A percentile compares a stretch with the other conserved stretches of the same genome.
phyloP scores from a whole-genome alignment of 495 filamentous ascomycete genomes.

The Chaetomidium leptoderma region DNA sequence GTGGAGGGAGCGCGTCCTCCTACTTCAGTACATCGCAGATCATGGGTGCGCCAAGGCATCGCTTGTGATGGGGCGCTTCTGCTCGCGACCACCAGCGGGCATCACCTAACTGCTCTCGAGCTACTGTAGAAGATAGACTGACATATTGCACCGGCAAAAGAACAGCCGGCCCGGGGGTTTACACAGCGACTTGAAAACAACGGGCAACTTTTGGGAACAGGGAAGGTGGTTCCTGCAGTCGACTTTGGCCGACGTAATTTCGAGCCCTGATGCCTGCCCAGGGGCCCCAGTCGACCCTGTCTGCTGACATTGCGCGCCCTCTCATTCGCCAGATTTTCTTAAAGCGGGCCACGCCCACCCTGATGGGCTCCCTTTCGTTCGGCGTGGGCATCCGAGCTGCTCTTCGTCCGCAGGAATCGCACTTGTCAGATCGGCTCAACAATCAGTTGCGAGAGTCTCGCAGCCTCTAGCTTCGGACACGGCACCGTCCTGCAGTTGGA shows the following conservation, averaged over 20 bases:
- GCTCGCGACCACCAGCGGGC: neutral
- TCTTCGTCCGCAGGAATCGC: slow-evolving; percentile 1
- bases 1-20: slow-evolving; percentile 6
- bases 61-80: neutral
- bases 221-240: neutral
- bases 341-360: slow-evolving; percentile 13
- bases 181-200: neutral
- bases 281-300: slow-evolving; percentile 13
- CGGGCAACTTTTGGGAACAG: neutral
- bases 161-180: neutral
- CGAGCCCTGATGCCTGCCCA: slow-evolving; percentile 10
- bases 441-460: neutral
- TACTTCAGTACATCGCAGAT: slow-evolving; percentile 18
- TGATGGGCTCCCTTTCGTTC: slow-evolving; percentile 4
- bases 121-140: neutral
- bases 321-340: slow-evolving; percentile 20
- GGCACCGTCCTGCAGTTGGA: neutral
- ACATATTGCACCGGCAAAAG: neutral
- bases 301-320: slow-evolving; percentile 31
- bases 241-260: slow-evolving; percentile 8
- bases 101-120: too few relatives aligned
- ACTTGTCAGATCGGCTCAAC: neutral
- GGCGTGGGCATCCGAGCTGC: neutral
- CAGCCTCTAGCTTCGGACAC: neutral
- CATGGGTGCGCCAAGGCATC: slow-evolving; percentile 23